phyloP scores from a whole-genome alignment of 805 yeast genomes.

The Zygoascus flipseniorum region DNA sequence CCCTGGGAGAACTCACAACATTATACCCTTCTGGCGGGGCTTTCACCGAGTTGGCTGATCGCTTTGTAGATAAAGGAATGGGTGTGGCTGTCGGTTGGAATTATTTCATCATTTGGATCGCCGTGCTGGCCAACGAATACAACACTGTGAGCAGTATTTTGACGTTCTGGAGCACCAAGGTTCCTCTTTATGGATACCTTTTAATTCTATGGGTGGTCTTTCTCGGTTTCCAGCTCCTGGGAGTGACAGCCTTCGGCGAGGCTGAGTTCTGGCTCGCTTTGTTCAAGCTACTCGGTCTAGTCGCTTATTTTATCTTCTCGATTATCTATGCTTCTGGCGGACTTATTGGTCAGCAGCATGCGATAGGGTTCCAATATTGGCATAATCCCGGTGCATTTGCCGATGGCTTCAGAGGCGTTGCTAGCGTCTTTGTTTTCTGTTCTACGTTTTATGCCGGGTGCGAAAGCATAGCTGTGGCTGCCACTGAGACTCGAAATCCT shows the following conservation, averaged over 20 bases:
- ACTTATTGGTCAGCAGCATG: conserved; percentile 41
- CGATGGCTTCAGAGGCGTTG: conserved; percentile 41
- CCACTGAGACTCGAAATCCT: conserved; percentile 57
- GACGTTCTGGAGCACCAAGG: conserved; percentile 37
- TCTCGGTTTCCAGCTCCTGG: conserved; percentile 38
- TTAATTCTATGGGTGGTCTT: conserved; percentile 46
- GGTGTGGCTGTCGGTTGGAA: conserved; percentile 42
- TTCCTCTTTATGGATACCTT: conserved; percentile 41
- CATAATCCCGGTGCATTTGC: conserved; percentile 41
- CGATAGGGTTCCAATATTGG: conserved; percentile 56
- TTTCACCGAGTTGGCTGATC: conserved; percentile 38
- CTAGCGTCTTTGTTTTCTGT: conserved; percentile 48
- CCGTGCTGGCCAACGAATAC: conserved; percentile 42
- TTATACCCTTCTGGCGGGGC: conserved; percentile 47
- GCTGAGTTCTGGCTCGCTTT: conserved; percentile 53
- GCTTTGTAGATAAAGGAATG: conserved; percentile 40
- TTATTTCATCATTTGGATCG: conserved; percentile 43
- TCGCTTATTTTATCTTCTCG: conserved; percentile 49
- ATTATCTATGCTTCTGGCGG: conserved; percentile 49
- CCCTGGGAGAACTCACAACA: conserved; percentile 49
- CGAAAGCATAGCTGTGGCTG: conserved; percentile 54
- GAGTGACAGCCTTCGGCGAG: conserved; percentile 51
- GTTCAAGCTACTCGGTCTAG: conserved; percentile 47
- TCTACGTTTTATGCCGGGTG: conserved; percentile 54
- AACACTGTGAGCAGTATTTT: conserved; percentile 39